Conservation (phyloP, 1,139 yeast genomes). For the Kluyveromyces sp. region DNA sequence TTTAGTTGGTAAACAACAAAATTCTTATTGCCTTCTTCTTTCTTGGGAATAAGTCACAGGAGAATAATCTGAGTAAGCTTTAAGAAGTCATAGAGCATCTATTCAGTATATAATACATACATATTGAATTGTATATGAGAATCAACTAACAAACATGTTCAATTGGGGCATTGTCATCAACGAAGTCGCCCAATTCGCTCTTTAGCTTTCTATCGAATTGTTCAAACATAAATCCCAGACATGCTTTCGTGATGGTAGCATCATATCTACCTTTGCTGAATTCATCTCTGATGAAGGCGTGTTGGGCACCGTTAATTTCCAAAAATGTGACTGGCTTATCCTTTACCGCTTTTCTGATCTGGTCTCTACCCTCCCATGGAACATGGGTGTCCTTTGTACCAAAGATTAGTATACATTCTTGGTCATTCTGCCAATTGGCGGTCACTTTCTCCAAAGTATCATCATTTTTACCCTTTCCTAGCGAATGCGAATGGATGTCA, state of each 20-base stretch:
- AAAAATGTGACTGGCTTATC: slow-evolving; percentile 57
- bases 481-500: slow-evolving; percentile 57
- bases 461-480: slow-evolving; percentile 57
- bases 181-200: slow-evolving; percentile 58
- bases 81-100: too few species aligned
- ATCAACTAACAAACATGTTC: slow-evolving; percentile 54
- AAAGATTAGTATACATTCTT: slow-evolving; percentile 59
- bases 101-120: too few species aligned
- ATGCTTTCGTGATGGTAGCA: slow-evolving; percentile 61
- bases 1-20: too few species aligned
- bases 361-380: slow-evolving; percentile 68
- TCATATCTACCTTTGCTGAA: slow-evolving; percentile 72
- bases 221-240: slow-evolving; percentile 62
- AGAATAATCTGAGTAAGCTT: too few species aligned
- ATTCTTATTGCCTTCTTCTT: too few species aligned
- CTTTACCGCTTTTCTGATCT: slow-evolving; percentile 58
- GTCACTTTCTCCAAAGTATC: slow-evolving; percentile 52
- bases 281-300: slow-evolving; percentile 77
- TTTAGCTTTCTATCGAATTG: slow-evolving; percentile 62
- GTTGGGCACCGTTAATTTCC: slow-evolving; percentile 75
- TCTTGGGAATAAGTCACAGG: too few species aligned
- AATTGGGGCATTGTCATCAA: slow-evolving; percentile 40
- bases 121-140: too few species aligned
- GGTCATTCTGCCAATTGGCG: slow-evolving; percentile 39
- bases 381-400: slow-evolving; percentile 80